Evolutionary conservation across 345 rosid species (phyloP), one percentile per base, ranked within the genome.

Genomic region (Cardamine resedifolia): DNA sequence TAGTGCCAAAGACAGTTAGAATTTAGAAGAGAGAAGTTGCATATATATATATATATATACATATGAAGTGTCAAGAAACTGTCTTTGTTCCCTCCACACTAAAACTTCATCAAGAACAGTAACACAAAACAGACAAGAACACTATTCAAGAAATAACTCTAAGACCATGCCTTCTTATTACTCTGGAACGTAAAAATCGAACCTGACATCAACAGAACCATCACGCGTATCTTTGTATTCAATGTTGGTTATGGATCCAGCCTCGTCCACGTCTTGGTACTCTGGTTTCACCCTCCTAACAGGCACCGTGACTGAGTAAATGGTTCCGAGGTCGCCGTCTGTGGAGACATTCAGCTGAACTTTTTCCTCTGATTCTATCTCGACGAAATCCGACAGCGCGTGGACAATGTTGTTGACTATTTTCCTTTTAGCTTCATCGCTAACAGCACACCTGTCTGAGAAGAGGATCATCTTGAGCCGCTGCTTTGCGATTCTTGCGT

Each of bases 391-490:
- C 7, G 99, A 91, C 12, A 95, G 66, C 15, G 93, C 83, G 47
- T 72, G 90, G 39, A 95, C 84, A 15, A 95, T 78, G 80, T 95
- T 91, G 77, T 80, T 78, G 41, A 94, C 97, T 18, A 94, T 94
- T 79, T 88, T 91, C 79, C 80, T 81, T 66, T 89, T 91, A 10
- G 99, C 99, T 71, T 91, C 97, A 0, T 95, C 96, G 27, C 97
- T 91, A 2, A 95, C 99, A 0, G 91, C 97, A 28, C 96, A 95
- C 53, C 99, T 81, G 77, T 95, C 97, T 4, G 99, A 95, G 89
- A 95, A 91, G 41, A 95, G 91, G 71, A 95, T 95, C 99, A 95
- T 95, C 88, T 88, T 88, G 74, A 95, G 81, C 4, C 96, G 87
- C 78, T 95, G 97, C 85, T 95, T 95, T 4, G 99, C 99, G 66